These are phyloP conservation scores for Crucibulum laeve DNA, from an alignment of 768 basidiomycete species.

Conservation along the genomic window DNA sequence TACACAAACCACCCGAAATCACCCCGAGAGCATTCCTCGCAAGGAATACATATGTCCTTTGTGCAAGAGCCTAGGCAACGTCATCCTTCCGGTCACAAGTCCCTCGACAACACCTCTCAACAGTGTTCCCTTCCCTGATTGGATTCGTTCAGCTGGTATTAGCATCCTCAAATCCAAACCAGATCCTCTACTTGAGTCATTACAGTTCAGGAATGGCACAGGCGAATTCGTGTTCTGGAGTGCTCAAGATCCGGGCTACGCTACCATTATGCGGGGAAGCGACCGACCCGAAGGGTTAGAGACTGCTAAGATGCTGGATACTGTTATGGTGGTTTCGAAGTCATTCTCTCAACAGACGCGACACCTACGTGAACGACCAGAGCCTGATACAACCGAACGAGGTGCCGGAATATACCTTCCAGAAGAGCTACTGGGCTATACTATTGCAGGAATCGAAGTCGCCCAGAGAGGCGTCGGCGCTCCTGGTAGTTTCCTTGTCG, in stretches of 20 bases:
- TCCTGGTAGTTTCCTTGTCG: constrained; percentile 51
- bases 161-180: constrained; percentile 83
- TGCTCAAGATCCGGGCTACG: constrained; percentile 73
- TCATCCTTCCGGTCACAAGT: constrained; percentile 77
- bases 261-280: constrained; percentile 44
- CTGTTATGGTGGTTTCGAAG: constrained; percentile 73
- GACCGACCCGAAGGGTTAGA: constrained; percentile 54
- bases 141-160: constrained; percentile 87
- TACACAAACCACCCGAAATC: constrained; percentile 85
- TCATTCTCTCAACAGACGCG: constrained; percentile 81
- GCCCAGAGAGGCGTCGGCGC: constrained; percentile 60
- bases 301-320: constrained; percentile 80
- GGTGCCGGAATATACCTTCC: constrained; percentile 89
- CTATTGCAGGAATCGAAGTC: constrained; percentile 77
- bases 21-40: constrained; percentile 90
- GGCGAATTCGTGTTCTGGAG: constrained; percentile 90
- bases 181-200: constrained; percentile 62
- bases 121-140: constrained; percentile 70
- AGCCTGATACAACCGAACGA: constrained; percentile 68
- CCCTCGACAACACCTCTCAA: constrained; percentile 48
- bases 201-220: constrained; percentile 76
- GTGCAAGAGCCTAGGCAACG: constrained; percentile 95
- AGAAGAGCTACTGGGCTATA: constrained; percentile 88
- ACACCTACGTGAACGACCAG: constrained; percentile 73
- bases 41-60: constrained; percentile 96